These are phyloP conservation scores for Sugiyamaella castrensis DNA, from an alignment of 1,139 yeast genomes.

Conservation along the genomic window DNA sequence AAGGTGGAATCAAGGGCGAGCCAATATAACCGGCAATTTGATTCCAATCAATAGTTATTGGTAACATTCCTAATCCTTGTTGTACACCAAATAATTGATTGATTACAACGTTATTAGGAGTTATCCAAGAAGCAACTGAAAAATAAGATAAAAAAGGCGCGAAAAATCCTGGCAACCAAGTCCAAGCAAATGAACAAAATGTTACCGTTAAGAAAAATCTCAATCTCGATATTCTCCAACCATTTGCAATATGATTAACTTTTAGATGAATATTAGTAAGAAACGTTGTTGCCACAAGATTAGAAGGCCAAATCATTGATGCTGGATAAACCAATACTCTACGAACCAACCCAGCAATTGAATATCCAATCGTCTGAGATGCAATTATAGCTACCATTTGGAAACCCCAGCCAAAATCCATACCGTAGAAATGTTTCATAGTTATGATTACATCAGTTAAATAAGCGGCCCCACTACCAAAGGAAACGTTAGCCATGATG, in stretches of 20 bases:
- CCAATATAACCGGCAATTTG: constrained; percentile 56
- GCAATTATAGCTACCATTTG: constrained; percentile 51
- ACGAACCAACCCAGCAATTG: constrained; percentile 59
- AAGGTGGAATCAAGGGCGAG: constrained; percentile 68
- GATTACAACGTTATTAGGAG: constrained; percentile 51
- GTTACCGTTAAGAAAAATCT: constrained; percentile 45
- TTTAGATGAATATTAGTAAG: constrained; percentile 60
- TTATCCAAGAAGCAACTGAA: constrained; percentile 55
- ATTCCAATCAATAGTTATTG: constrained; percentile 59
- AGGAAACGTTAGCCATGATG: constrained; percentile 57
- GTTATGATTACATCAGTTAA: constrained; percentile 59
- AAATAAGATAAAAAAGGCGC: constrained; percentile 52
- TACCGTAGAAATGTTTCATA: constrained; percentile 50
- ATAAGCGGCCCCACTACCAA: constrained; percentile 60
- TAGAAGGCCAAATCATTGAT: constrained; percentile 61
- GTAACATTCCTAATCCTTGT: constrained; percentile 62
- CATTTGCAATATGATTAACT: constrained; percentile 55
- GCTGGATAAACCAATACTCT: constrained; percentile 54
- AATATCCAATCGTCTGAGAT: constrained; percentile 63
- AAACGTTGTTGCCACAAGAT: constrained; percentile 45
- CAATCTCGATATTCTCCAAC: constrained; percentile 54
- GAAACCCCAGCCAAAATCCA: constrained; percentile 51
- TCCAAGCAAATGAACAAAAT: constrained; percentile 46
- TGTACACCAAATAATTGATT: constrained; percentile 61
- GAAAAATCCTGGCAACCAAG: constrained; percentile 56